These are phyloP conservation scores for Fomitopsis pinicola DNA, from an alignment of 1,284 basidiomycete genomes.

Conservation along the genomic window DNA sequence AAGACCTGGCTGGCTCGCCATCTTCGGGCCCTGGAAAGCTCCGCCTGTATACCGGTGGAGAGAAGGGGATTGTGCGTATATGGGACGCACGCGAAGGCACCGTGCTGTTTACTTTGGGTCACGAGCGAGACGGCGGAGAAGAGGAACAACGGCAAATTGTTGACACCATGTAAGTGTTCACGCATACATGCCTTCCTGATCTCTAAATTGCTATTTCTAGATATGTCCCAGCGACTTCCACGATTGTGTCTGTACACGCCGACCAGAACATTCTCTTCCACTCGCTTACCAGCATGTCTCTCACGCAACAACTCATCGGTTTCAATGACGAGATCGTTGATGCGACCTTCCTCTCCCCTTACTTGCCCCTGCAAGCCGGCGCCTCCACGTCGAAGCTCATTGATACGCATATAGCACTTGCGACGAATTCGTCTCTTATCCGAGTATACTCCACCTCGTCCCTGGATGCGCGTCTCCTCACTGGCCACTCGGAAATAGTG, in stretches of 20 bases:
- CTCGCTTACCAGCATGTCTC: conserved; percentile 57
- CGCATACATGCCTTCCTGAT: not conserved
- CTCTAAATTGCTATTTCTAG: conserved; percentile 37
- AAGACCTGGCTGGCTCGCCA: conserved; percentile 38
- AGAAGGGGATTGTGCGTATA: conserved; percentile 78
- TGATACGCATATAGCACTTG: conserved; percentile 83
- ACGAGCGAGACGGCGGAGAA: conserved; percentile 41
- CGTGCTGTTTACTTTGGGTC: conserved; percentile 59
- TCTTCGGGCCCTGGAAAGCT: conserved; percentile 39
- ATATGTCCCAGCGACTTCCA: conserved; percentile 59
- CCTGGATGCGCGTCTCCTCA: conserved; percentile 78
- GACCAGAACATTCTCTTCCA: conserved; percentile 96
- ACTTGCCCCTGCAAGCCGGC: conserved; percentile 20
- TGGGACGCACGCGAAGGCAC: conserved; percentile 77
- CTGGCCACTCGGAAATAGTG: conserved; percentile 91
- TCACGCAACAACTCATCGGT: conserved; percentile 88
- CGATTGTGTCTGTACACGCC: conserved; percentile 87
- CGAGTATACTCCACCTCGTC: conserved; percentile 76
- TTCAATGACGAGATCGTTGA: conserved; percentile 99
- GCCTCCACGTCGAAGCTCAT: conserved; percentile 16
- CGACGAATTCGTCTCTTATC: conserved; percentile 93
- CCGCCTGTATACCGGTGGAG: conserved; percentile 84
- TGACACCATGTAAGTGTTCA: conserved; percentile 57
- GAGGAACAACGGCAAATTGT: conserved; percentile 79
- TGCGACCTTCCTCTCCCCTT: conserved; percentile 66